Conservation (phyloP, 805 yeast genomes). For the Ogataea methylovora region DNA sequence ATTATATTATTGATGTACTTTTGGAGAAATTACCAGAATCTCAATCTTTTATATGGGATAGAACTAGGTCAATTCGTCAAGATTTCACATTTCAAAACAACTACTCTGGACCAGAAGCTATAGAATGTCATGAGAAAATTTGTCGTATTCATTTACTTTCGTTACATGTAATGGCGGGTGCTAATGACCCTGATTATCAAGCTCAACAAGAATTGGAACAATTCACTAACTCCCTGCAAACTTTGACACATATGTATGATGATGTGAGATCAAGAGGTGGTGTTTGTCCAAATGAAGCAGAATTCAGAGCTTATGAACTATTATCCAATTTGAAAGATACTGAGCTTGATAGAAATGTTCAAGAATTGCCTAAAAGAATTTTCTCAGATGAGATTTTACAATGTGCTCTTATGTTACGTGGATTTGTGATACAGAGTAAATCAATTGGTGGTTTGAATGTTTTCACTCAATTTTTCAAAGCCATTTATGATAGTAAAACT, state of each 20-base stretch:
- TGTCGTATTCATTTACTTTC: constrained; percentile 81
- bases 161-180: constrained; percentile 79
- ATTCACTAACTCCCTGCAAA: constrained; percentile 82
- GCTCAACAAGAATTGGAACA: constrained; percentile 96
- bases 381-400: constrained; percentile 52
- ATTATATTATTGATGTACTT: constrained; percentile 60
- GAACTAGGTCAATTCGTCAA: constrained; percentile 93
- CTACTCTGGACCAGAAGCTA: constrained; percentile 87
- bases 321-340: constrained; percentile 77
- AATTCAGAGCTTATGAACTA: constrained; percentile 82
- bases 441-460: constrained; percentile 52
- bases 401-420: constrained; percentile 63
- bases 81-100: constrained; percentile 96
- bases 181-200: constrained; percentile 59
- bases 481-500: constrained; percentile 37
- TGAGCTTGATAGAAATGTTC: constrained; percentile 72
- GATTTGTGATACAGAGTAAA: constrained; percentile 56
- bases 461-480: constrained; percentile 56
- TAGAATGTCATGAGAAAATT: constrained; percentile 86
- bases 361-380: constrained; percentile 53
- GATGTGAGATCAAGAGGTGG: constrained; percentile 71
- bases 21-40: constrained; percentile 68
- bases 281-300: constrained; percentile 76
- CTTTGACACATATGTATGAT: constrained; percentile 78
- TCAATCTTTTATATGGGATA: constrained; percentile 92